A percentile compares a stretch with the other conserved stretches of the same genome.
phyloP scores from a whole-genome alignment of 441 rosid species.

The Brassica balearica region DNA sequence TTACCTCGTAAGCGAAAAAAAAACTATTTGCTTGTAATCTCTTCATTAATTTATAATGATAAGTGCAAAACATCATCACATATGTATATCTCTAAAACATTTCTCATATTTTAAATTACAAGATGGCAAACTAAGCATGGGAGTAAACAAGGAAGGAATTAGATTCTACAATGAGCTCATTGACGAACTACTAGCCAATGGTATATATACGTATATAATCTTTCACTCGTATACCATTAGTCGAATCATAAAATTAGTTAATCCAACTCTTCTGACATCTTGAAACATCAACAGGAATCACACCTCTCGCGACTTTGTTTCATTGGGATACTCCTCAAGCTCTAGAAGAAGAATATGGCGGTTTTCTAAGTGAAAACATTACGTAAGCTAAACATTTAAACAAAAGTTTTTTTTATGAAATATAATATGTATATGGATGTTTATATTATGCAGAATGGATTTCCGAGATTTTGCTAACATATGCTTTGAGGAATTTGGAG shows the following conservation, averaged over 20 bases:
- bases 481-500: conserved; percentile 54
- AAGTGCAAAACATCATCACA: background rate
- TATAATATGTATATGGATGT: background rate
- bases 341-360: conserved; percentile 44
- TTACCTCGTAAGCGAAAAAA: conserved; percentile 46
- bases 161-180: conserved; percentile 54
- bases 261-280: background rate
- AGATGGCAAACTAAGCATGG: conserved; percentile 52
- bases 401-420: background rate
- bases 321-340: conserved; percentile 51
- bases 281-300: conserved; percentile 39
- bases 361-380: conserved; percentile 44
- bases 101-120: conserved; percentile 5
- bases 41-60: conserved; percentile 3
- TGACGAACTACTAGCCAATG: conserved; percentile 46
- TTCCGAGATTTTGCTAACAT: conserved; percentile 44
- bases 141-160: conserved; percentile 52
- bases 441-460: conserved; percentile 16
- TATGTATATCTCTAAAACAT: background rate
- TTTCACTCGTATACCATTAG: background rate
- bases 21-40: background rate
- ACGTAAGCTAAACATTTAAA: conserved; percentile 21
- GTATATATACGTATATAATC: conserved; percentile 29
- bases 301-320: conserved; percentile 49
- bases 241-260: background rate